These are phyloP conservation scores for Kodamaea sp. DNA, from an alignment of 1,139 yeast species.

Conservation along the genomic window DNA sequence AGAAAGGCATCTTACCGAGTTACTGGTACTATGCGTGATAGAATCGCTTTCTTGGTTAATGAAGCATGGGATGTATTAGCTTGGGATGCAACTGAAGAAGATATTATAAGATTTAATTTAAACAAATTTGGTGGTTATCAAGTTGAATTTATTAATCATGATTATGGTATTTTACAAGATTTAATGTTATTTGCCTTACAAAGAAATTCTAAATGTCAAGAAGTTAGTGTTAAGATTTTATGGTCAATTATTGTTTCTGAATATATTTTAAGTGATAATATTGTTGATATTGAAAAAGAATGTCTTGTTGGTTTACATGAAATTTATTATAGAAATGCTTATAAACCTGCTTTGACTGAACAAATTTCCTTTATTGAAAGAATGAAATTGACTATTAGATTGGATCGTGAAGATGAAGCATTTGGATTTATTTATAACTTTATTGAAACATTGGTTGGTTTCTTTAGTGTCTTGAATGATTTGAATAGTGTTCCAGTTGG, in stretches of 20 bases:
- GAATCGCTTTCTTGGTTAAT: conserved; percentile 54
- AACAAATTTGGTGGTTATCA: conserved; percentile 70
- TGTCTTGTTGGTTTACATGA: conserved; percentile 62
- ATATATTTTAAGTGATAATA: conserved; percentile 55
- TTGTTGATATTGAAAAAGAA: conserved; percentile 62
- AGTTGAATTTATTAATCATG: conserved; percentile 58
- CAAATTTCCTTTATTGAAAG: conserved; percentile 51
- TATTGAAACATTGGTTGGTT: conserved; percentile 56
- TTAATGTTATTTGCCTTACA: conserved; percentile 69
- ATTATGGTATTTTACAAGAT: conserved; percentile 59
- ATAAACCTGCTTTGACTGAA: conserved; percentile 54
- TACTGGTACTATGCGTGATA: conserved; percentile 60
- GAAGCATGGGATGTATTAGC: conserved; percentile 76
- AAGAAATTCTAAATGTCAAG: conserved; percentile 58
- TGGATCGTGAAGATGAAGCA: conserved; percentile 69
- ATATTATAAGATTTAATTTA: conserved; percentile 57
- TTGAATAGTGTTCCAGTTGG: conserved; percentile 75
- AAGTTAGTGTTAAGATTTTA: conserved; percentile 62
- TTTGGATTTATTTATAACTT: conserved; percentile 50
- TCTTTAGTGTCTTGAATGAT: conserved; percentile 64
- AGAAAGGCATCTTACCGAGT: conserved; percentile 66
- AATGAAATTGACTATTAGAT: conserved; percentile 48
- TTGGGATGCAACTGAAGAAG: conserved; percentile 61
- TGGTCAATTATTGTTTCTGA: conserved; percentile 74
- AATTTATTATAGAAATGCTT: conserved; percentile 54